phyloP scores from a whole-genome alignment of 1,284 basidiomycete species.

The Ustilago shanxiensis region DNA sequence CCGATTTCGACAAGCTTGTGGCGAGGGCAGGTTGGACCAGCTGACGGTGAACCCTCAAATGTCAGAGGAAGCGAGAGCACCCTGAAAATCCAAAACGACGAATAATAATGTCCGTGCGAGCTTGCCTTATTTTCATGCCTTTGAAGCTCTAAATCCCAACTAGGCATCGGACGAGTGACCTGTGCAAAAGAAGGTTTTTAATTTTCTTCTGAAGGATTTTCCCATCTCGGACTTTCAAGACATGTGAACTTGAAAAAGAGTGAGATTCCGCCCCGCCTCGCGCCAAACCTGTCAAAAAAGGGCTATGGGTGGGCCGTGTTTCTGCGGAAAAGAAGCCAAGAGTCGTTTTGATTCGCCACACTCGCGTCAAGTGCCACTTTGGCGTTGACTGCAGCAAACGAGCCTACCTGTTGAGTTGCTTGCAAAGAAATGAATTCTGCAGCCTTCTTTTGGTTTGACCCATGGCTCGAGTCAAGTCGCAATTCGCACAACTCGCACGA shows the following conservation, averaged over 20 bases:
- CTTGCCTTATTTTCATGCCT: not conserved
- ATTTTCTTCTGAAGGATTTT: not conserved
- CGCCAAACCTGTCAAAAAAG: too few species aligned
- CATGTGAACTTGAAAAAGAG: not conserved
- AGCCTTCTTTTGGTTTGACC: not conserved
- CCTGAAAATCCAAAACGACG: slow-evolving; percentile 6
- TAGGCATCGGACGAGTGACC: too few species aligned
- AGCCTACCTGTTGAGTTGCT: not conserved
- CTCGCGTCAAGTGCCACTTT: too few species aligned
- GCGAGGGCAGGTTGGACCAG: too few species aligned
- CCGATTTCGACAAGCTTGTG: too few species aligned
- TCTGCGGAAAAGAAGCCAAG: too few species aligned
- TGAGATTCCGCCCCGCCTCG: not conserved
- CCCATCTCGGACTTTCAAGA: not conserved
- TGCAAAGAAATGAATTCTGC: not conserved
- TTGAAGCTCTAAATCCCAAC: not conserved
- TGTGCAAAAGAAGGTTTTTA: too few species aligned
- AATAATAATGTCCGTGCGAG: not conserved
- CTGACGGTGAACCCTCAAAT: too few species aligned
- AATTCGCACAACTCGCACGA: not conserved
- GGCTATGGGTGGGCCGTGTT: not conserved
- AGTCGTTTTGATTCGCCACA: too few species aligned
- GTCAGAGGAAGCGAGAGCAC: too few species aligned
- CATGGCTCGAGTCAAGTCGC: not conserved
- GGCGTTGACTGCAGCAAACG: not conserved